phyloP scores from a whole-genome alignment of 2,329 filamentous ascomycete genomes.

The Claviceps spartinae region DNA sequence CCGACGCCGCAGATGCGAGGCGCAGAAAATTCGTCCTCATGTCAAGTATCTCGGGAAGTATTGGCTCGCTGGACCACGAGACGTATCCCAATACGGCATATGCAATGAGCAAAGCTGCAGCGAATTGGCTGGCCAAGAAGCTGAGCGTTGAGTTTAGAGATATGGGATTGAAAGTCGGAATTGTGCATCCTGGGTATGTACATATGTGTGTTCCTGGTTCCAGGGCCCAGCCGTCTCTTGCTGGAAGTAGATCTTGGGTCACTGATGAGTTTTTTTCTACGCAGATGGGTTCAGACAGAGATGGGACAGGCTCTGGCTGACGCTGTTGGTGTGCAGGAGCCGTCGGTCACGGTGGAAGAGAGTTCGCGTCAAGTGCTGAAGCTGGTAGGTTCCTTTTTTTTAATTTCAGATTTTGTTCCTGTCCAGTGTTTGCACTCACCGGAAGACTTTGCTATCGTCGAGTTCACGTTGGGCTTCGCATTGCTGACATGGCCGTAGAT shows the following conservation, averaged over 20 bases:
- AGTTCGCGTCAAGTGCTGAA: conserved; percentile 5
- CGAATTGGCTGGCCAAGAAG: conserved; percentile 18
- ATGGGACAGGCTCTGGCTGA: conserved; percentile 7
- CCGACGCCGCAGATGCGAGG: not conserved
- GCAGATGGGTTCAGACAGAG: conserved; percentile 8
- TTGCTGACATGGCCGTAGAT: conserved; percentile 1
- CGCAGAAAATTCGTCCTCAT: conserved; percentile 9
- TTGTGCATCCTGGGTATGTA: conserved; percentile 18
- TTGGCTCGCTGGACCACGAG: conserved; percentile 10
- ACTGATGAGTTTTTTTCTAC: not conserved
- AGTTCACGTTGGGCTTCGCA: too few relatives aligned
- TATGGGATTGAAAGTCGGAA: conserved; percentile 18
- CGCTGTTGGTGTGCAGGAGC: conserved; percentile 5
- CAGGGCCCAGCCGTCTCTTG: not conserved
- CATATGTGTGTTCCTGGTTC: not conserved
- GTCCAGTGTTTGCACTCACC: too few relatives aligned
- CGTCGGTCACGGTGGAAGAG: conserved; percentile 4
- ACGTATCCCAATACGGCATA: conserved; percentile 24
- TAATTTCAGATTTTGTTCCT: too few relatives aligned
- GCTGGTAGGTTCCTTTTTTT: conserved; percentile 2
- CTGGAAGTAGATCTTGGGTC: too few relatives aligned
- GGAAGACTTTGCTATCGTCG: too few relatives aligned
- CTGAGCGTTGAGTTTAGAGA: conserved; percentile 19
- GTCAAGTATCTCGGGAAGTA: conserved; percentile 8
- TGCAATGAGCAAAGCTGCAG: conserved; percentile 27